Evolutionary conservation across 1,284 basidiomycete genomes (phyloP).

Genomic region (Ceratobasidium sp.): DNA sequence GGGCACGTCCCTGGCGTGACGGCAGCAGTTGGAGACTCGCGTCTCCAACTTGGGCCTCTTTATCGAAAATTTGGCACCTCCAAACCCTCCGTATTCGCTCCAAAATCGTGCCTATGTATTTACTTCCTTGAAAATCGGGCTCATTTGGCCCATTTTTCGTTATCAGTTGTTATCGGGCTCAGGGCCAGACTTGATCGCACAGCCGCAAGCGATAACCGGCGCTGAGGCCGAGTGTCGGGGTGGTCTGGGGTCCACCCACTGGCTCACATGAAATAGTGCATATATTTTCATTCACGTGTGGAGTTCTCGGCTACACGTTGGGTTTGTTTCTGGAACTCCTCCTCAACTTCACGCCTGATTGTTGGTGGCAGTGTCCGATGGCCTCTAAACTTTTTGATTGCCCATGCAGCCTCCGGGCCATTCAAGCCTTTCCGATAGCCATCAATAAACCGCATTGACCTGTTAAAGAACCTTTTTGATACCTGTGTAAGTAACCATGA

Average conservation of each 20-base stretch:
- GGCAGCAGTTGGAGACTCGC: background rate
- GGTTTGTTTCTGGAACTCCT: too few relatives aligned
- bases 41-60: background rate
- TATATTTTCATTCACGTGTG: too few relatives aligned
- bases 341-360: too few relatives aligned
- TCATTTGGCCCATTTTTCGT: background rate
- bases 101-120: background rate
- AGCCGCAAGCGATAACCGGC: too few relatives aligned
- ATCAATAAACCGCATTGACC: constrained; percentile 22
- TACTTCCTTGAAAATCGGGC: background rate
- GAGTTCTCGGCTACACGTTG: too few relatives aligned
- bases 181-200: background rate
- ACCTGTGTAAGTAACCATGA: background rate
- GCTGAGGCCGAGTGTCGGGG: too few relatives aligned
- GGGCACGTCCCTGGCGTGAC: too few relatives aligned
- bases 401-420: constrained; percentile 18
- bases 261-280: too few relatives aligned
- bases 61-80: background rate
- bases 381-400: constrained; percentile 12
- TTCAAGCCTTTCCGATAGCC: constrained; percentile 13
- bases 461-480: background rate
- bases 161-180: constrained; percentile 18
- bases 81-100: background rate
- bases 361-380: background rate
- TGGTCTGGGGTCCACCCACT: too few relatives aligned